Conservation (phyloP, 768 basidiomycete genomes). For the Mycena crocata region DNA sequence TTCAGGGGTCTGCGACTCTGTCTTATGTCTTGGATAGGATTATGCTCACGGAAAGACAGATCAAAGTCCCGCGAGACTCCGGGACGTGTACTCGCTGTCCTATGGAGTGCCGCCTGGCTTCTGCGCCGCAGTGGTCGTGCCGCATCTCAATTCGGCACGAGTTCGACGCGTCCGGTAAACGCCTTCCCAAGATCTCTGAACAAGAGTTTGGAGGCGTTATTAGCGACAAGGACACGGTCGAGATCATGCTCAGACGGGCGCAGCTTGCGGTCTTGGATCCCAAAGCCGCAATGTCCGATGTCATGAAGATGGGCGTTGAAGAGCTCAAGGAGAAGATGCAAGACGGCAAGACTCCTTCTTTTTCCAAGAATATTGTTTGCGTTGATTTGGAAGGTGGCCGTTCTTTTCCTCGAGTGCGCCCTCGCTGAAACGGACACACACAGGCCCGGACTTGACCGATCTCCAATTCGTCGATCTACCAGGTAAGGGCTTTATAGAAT, state of each 20-base stretch:
- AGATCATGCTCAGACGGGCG: slow-evolving; percentile 57
- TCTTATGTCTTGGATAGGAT: slow-evolving; percentile 1
- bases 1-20: slow-evolving; percentile 48
- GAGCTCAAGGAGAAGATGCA: slow-evolving; percentile 15
- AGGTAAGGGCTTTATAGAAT: slow-evolving; percentile 34
- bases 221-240: slow-evolving; percentile 51
- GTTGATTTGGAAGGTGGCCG: slow-evolving; percentile 48
- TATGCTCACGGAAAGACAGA: slow-evolving; percentile 32
- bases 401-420: neutral
- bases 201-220: slow-evolving; percentile 41
- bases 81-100: slow-evolving; percentile 42
- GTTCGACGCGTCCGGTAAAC: slow-evolving; percentile 22
- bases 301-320: slow-evolving; percentile 25
- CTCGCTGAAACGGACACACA: neutral
- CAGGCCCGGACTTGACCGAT: slow-evolving; percentile 46
- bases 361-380: slow-evolving; percentile 56
- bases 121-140: slow-evolving; percentile 46
- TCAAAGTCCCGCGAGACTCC: slow-evolving; percentile 59
- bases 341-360: slow-evolving; percentile 30
- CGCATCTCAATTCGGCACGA: slow-evolving; percentile 56
- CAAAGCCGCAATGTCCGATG: neutral
- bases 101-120: slow-evolving; percentile 47
- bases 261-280: slow-evolving; percentile 58
- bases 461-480: slow-evolving; percentile 54
- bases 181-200: neutral